Base-by-base conservation (phyloP, 1,284 basidiomycete species). In the Tetrapyrgos nigripes region DNA sequence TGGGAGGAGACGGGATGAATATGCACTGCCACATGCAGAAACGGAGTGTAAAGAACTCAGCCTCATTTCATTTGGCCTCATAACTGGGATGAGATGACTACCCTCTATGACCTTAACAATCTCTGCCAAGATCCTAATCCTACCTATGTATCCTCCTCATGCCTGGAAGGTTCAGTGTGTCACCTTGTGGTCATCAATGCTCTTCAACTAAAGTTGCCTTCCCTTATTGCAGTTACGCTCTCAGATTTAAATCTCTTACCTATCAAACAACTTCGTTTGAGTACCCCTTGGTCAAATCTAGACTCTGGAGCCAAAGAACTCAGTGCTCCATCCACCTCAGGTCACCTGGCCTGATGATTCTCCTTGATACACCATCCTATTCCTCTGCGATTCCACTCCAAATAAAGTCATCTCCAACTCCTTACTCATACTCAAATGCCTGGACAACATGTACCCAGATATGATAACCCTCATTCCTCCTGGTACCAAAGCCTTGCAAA, bases 351-450 rank as follows among this genome's bases (percentile, higher is more conserved):
- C 58, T 1, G 60, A 63, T 40, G 66, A 63, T 13, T 49, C 33
- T n/a, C 47, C n/a, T n/a, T n/a, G 52, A 14, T 71, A 70, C 50
- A 70, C 68, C 3, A 54, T 70, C 21, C 70, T 68, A 11, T 53
- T 64, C 37, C 64, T 60, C 28, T 45, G 44, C 26, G 61, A 60
- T 50, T 27, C 28, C 26, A 29, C 48, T n/a, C 69, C 67, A 14
- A 57, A 63, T 9, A 58, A 51, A 2, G 58, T 65, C 31, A 53
- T 76, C 26, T 60, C 66, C 8, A 73, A 74, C 28, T 73, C 74
- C 3, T 13, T 50, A 3, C 43, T 49, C n/a, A 76, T 76, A 55
- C 71, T 66, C 9, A 56, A 66, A 27, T 74, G 72, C 54, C 66
- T 75, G 59, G 74, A n/a, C n/a, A n/a, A n/a, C n/a, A n/a, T n/a